Evolutionary conservation across 2,329 filamentous ascomycete species (phyloP).

Genomic region (Botrytis cinerea): DNA sequence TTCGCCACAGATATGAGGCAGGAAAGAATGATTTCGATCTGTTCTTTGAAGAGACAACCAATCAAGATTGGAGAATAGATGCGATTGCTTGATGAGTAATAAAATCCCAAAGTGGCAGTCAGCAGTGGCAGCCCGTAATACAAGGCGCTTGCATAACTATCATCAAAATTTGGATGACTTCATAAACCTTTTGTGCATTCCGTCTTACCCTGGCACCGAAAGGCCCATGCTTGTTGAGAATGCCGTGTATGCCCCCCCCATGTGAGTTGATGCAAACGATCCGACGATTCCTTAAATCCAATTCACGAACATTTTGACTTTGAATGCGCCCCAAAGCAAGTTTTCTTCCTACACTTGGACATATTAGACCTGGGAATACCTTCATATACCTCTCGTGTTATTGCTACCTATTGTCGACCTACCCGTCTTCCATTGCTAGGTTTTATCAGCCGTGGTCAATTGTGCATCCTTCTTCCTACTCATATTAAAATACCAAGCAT

Average conservation of each 20-base stretch:
- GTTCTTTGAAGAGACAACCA: not conserved
- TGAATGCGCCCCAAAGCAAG: constrained; percentile 14
- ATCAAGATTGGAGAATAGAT: not conserved
- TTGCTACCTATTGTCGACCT: not conserved
- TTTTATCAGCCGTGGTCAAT: not conserved
- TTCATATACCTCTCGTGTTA: not conserved
- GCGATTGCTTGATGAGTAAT: not conserved
- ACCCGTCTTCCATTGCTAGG: not conserved
- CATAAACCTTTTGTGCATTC: not conserved
- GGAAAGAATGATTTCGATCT: not conserved
- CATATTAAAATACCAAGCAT: constrained; percentile 18
- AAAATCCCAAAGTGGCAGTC: not conserved
- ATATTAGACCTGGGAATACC: constrained; percentile 8
- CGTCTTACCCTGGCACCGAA: not conserved
- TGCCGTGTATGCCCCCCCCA: not conserved
- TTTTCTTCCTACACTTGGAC: not conserved
- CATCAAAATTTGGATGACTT: not conserved
- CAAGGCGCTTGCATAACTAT: not conserved
- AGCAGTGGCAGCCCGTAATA: not conserved
- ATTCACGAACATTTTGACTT: not conserved
- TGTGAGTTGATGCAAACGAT: constrained; percentile 23
- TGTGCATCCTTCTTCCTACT: constrained; percentile 1
- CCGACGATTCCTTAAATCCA: constrained; percentile 19
- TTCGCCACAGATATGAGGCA: not conserved
- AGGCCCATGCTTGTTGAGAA: not conserved